Percentiles rank a stretch among this genome's conserved stretches.
Evolutionary conservation across 2,329 filamentous ascomycete genomes (phyloP).

Genomic region (Colletotrichum cereale): DNA sequence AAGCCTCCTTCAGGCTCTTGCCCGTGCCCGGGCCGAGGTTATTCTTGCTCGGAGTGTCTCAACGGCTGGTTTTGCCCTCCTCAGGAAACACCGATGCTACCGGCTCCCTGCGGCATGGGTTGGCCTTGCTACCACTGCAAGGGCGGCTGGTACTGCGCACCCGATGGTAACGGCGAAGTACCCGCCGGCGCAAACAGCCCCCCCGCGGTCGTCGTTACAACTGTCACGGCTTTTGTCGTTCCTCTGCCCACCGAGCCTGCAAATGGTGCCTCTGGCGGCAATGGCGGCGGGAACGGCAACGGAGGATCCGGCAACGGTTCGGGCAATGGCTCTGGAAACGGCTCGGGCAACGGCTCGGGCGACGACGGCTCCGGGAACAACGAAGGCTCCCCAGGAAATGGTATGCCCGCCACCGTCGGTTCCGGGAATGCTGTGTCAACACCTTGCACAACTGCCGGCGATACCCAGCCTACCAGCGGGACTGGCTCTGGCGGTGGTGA

Average conservation of each 20-base stretch:
- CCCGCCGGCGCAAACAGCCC: conserved; percentile 5
- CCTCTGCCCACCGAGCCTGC: conserved; percentile 9
- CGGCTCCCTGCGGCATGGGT: conserved; percentile 46
- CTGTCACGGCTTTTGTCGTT: conserved; percentile 26
- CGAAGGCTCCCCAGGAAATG: background rate
- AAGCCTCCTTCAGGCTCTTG: conserved; percentile 13
- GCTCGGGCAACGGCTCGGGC: background rate
- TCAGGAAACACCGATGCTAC: conserved; percentile 48
- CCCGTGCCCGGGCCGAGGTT: conserved; percentile 46
- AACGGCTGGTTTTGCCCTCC: conserved; percentile 51
- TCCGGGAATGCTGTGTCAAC: conserved; percentile 6
- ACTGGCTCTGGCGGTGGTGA: background rate
- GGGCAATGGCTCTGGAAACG: background rate
- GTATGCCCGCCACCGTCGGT: background rate
- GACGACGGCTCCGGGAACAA: background rate
- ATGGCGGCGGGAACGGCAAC: conserved; percentile 1
- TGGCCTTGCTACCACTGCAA: conserved; percentile 50
- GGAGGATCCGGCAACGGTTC: background rate
- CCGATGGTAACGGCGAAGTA: conserved; percentile 14
- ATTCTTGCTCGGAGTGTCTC: conserved; percentile 47
- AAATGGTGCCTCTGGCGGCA: background rate
- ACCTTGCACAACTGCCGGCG: background rate
- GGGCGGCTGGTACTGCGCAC: conserved; percentile 47
- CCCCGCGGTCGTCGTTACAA: conserved; percentile 16
- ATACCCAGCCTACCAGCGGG: background rate